A percentile compares a stretch with the other conserved stretches of the same genome.
These are phyloP conservation scores for Penicillium steckii DNA, from an alignment of 495 filamentous ascomycete genomes.

Conservation along the genomic window DNA sequence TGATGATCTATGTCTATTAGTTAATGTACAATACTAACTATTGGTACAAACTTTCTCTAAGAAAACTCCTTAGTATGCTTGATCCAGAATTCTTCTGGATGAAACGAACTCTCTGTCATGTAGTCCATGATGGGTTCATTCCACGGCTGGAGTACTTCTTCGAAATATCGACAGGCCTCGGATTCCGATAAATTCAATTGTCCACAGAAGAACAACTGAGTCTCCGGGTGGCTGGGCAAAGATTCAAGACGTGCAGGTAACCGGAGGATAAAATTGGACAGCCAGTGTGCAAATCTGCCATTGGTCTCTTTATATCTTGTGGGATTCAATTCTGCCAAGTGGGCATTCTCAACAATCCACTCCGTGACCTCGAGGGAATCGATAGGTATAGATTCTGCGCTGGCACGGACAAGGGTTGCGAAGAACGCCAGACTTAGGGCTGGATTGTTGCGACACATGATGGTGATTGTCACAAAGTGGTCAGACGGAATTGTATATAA, in stretches of 20 bases:
- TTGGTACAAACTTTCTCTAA: no score
- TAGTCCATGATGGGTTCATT: conserved; percentile 18
- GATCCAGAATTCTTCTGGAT: conserved; percentile 8
- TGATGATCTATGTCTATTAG: not conserved
- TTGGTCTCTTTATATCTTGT: conserved; percentile 3
- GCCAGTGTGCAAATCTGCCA: conserved; percentile 30
- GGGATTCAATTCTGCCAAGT: not conserved
- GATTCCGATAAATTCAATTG: conserved; percentile 20
- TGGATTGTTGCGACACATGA: conserved; percentile 17
- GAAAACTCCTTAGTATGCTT: not conserved
- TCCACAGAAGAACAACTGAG: conserved; percentile 29
- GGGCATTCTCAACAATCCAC: conserved; percentile 33
- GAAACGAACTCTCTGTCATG: conserved; percentile 25
- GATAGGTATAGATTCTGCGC: conserved; percentile 39
- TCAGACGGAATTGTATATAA: conserved; percentile 28
- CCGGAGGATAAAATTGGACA: conserved; percentile 35
- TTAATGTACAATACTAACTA: not conserved
- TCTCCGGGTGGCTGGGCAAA: conserved; percentile 1
- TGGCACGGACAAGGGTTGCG: conserved; percentile 35
- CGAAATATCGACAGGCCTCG: conserved; percentile 26
- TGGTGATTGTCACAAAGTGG: conserved; percentile 31
- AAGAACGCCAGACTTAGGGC: conserved; percentile 28
- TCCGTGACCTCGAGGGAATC: conserved; percentile 33
- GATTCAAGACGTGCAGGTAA: conserved; percentile 28
- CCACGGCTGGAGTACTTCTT: conserved; percentile 24